Conservation (phyloP, 2,329 filamentous ascomycete species). For the Beauveria australis region DNA sequence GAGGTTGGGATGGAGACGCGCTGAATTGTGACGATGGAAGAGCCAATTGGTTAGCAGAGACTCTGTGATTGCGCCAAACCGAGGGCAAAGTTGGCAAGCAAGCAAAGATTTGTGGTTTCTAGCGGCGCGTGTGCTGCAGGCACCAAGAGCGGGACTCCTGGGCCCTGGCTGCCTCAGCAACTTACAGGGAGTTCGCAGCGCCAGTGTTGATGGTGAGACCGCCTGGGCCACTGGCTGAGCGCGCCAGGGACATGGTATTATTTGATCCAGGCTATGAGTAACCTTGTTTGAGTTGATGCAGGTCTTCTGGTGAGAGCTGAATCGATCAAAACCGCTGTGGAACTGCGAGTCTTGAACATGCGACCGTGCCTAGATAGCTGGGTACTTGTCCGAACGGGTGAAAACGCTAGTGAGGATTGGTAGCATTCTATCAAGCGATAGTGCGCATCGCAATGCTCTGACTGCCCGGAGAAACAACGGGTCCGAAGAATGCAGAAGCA, state of each 20-base stretch:
- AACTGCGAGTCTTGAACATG: background rate
- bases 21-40: slow-evolving; percentile 15
- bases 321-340: slow-evolving; percentile 3
- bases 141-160: slow-evolving; percentile 10
- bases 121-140: slow-evolving; percentile 1
- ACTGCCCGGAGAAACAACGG: background rate
- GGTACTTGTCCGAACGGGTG: background rate
- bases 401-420: background rate
- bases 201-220: slow-evolving; percentile 57
- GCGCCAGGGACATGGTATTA: slow-evolving; percentile 39
- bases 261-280: slow-evolving; percentile 5
- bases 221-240: slow-evolving; percentile 51
- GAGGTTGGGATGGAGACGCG: slow-evolving; percentile 22
- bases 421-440: background rate
- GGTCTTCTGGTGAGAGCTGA: slow-evolving; percentile 3
- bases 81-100: background rate
- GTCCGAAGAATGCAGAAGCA: background rate
- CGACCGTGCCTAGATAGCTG: background rate
- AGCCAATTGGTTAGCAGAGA: background rate
- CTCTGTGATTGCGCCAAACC: background rate
- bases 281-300: slow-evolving; percentile 8
- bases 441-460: slow-evolving; percentile 1
- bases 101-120: slow-evolving; percentile 7
- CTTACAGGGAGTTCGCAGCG: slow-evolving; percentile 44
- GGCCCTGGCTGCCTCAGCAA: background rate